Evolutionary conservation across 805 yeast species (phyloP), one percentile per base, ranked within the genome.

Genomic region (Kodamaea nitidulidarum): DNA sequence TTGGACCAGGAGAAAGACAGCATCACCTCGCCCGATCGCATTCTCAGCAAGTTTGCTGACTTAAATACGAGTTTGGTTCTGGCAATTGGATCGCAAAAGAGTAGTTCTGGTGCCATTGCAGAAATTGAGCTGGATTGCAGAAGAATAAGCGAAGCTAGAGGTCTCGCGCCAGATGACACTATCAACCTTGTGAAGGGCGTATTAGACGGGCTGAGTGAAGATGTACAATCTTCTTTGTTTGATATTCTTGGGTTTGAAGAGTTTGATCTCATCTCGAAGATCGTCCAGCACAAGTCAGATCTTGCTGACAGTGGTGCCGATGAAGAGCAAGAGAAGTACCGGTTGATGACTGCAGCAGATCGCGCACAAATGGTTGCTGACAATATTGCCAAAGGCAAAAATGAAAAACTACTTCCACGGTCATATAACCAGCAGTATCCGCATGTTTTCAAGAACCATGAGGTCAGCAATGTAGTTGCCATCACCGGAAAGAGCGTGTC

Each of bases 191-290:
- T 71, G 2, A 44, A 63, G 32, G 49, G 54, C 2, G 50, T 67
- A 0, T 64, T 65, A 14, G 47, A 62, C 6, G 61, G 70, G 7
- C 22, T 20, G 22, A 82, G 79, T 30, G 84, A 76, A 25, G 79
- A 75, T 27, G 52, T 85, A 9, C 96, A 90, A 52, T 78, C 85
- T 4, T 64, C 76, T 5, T 61, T 93, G 30, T 79, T 87, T 43
- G 96, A 88, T 56, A 68, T 86, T 6, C 58, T 93, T 1, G 98
- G 98, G 0, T 84, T 80, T 49, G 96, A 88, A 17, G 84, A 87
- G 54, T 73, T 93, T 44, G 96, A 88, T 39, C 60, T 90, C 36
- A 84, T 90, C 7, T 72, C 88, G 1, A 73, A 70, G 32, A 61
- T 88, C 9, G 57, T 87, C 3, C 73, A 73, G 37, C 61, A 75